Evolutionary conservation across 768 basidiomycete species (phyloP), one percentile per base, ranked within the genome.

Genomic region (Suillus bovinus): DNA sequence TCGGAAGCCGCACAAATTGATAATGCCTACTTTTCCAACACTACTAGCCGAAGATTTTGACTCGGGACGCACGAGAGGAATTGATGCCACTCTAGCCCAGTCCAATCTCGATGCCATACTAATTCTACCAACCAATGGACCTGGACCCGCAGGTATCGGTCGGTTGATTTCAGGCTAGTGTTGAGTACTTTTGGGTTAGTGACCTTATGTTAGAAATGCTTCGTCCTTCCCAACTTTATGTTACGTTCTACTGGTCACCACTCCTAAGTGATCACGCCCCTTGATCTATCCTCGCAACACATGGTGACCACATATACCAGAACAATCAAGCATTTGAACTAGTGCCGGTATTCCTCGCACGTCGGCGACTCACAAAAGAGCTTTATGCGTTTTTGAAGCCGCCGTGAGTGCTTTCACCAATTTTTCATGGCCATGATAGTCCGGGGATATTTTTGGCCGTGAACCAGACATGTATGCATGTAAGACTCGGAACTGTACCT

Each of bases 111-210:
- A 84, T 63, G 84, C 83, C 0, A 66, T 85, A n/a, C n/a, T n/a
- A 4, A 72, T 84, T 11, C 67, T 82, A 5, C 84, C 83, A 7
- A 64, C 71, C 10, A 59, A 63, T 56, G 41, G 20, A 20, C 17
- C 2, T 24, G 72, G 29, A 69, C 68, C 5, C 3, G 61, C 69
- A 76, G 86, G 84, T 10, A 81, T 86, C 57, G 84, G 85, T 66
- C 85, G 85, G 1, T 82, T 86, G 47, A 74, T 86, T 34, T 85
- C 85, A 29, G 84, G 84, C 10, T 52, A 52, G 63, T 60, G 13
- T 33, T 0, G 33, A 33, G 33, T 33, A 1, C 33, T 33, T 10
- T 10, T 7, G 33, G 9, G 33, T 33, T 9, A 33, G 9, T 33
- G 33, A 33, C 33, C 33, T 9, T 33, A 33, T 33, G 1, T 9